A percentile compares a stretch with the other conserved stretches of the same genome.
Conservation (phyloP, 2,329 filamentous ascomycete species). For the Ophiostoma piceae region DNA sequence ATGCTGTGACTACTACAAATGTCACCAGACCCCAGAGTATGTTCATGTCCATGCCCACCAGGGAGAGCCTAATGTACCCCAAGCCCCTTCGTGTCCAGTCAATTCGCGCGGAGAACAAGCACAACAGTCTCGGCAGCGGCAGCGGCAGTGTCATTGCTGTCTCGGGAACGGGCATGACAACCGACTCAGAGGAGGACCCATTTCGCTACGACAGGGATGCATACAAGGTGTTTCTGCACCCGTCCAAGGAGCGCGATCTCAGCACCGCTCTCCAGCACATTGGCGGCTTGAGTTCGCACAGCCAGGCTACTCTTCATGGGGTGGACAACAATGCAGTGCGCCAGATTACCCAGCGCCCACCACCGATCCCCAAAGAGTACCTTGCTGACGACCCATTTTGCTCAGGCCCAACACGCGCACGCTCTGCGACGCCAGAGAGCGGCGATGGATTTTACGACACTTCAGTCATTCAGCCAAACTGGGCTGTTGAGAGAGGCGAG, state of each 20-base stretch:
- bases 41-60: slow-evolving; percentile 15
- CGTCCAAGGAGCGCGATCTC: slow-evolving; percentile 41
- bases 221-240: slow-evolving; percentile 38
- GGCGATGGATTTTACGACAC: slow-evolving; percentile 24
- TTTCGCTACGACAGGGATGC: slow-evolving; percentile 43
- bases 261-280: slow-evolving; percentile 38
- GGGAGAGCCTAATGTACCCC: slow-evolving; percentile 25
- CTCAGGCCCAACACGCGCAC: slow-evolving; percentile 7
- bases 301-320: slow-evolving; percentile 26
- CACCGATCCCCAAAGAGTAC: slow-evolving; percentile 21
- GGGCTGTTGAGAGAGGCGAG: slow-evolving; percentile 20
- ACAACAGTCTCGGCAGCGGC: slow-evolving; percentile 25
- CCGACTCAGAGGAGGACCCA: slow-evolving; percentile 39
- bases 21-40: background rate
- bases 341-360: background rate
- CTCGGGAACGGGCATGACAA: slow-evolving; percentile 31
- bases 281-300: slow-evolving; percentile 30
- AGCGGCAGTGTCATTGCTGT: slow-evolving; percentile 31
- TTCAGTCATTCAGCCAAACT: slow-evolving; percentile 24
- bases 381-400: slow-evolving; percentile 10
- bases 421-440: slow-evolving; percentile 22
- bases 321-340: background rate
- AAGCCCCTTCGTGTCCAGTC: slow-evolving; percentile 27
- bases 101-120: slow-evolving; percentile 20
- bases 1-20: background rate